Percentiles rank a stretch among this genome's conserved stretches.
phyloP scores from a whole-genome alignment of 2,329 filamentous ascomycete species.

The Aschersonia sp. region DNA sequence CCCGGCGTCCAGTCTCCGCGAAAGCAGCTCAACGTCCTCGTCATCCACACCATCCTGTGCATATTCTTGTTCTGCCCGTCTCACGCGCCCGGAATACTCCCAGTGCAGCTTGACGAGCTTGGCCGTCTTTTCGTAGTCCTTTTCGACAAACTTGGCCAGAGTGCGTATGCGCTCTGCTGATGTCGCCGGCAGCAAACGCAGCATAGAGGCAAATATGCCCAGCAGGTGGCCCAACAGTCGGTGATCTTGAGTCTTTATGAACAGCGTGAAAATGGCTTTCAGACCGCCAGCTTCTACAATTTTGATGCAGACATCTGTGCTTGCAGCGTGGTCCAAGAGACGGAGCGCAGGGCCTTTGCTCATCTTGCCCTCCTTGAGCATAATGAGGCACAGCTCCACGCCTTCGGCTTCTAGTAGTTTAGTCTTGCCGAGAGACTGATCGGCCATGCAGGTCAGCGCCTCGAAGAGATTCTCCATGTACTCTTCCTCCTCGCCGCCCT shows the following conservation, averaged over 20 bases:
- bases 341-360: slow-evolving; percentile 66
- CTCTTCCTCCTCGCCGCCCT: slow-evolving; percentile 81
- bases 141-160: slow-evolving; percentile 91
- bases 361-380: slow-evolving; percentile 79
- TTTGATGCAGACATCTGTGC: slow-evolving; percentile 52
- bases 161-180: slow-evolving; percentile 67
- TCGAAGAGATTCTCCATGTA: slow-evolving; percentile 93
- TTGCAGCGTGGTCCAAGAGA: slow-evolving; percentile 59
- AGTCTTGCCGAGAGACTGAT: slow-evolving; percentile 58
- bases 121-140: slow-evolving; percentile 72
- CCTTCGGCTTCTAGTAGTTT: slow-evolving; percentile 85
- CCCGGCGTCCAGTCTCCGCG: slow-evolving; percentile 65
- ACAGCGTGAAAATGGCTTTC: slow-evolving; percentile 72
- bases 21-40: slow-evolving; percentile 57
- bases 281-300: slow-evolving; percentile 74
- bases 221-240: slow-evolving; percentile 65
- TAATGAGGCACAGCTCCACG: slow-evolving; percentile 78
- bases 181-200: slow-evolving; percentile 64
- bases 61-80: slow-evolving; percentile 37
- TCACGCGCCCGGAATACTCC: slow-evolving; percentile 52
- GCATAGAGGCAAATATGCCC: slow-evolving; percentile 68
- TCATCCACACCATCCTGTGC: slow-evolving; percentile 25
- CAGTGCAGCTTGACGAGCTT: slow-evolving; percentile 58
- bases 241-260: slow-evolving; percentile 68
- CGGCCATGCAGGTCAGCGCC: slow-evolving; percentile 63